These are phyloP conservation scores for Tulasnella sp. DNA, from an alignment of 768 basidiomycete species.

Conservation along the genomic window DNA sequence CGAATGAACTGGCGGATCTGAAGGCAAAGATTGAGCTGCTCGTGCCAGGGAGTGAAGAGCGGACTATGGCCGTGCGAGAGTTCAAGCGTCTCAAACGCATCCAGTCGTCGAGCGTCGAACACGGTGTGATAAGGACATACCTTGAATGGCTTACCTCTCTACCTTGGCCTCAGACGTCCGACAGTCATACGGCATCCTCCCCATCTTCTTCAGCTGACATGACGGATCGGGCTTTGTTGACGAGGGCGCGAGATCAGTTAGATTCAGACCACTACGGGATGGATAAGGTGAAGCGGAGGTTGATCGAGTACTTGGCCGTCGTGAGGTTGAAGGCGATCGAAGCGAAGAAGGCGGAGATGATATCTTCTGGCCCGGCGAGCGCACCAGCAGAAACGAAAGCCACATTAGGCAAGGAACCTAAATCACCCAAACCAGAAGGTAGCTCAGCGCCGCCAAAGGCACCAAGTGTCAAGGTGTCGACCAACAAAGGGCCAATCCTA, in stretches of 20 bases:
- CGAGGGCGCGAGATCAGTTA: conserved; percentile 62
- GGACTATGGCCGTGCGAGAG: conserved; percentile 71
- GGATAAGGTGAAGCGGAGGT: conserved; percentile 81
- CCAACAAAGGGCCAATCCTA: conserved; percentile 54
- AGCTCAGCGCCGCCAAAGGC: no score
- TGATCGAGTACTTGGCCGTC: conserved; percentile 87
- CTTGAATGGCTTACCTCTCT: conserved; percentile 82
- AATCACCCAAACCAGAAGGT: neutral
- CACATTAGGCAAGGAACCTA: neutral
- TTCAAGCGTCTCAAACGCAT: conserved; percentile 77
- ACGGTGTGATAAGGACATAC: conserved; percentile 79
- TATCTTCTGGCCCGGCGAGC: neutral
- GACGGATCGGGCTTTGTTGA: conserved; percentile 45
- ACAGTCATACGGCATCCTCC: conserved; percentile 26
- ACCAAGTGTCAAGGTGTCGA: conserved; percentile 21
- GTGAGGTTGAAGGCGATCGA: conserved; percentile 35
- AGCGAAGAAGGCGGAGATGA: neutral
- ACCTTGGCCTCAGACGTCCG: conserved; percentile 47
- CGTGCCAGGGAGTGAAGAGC: conserved; percentile 61
- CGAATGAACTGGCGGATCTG: conserved; percentile 65
- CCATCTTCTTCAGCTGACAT: conserved; percentile 18
- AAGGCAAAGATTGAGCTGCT: conserved; percentile 64
- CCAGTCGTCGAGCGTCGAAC: conserved; percentile 83
- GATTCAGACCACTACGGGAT: conserved; percentile 88
- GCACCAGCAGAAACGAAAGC: neutral